Base-by-base conservation (phyloP, 371 early-diverging fungal species). In the Mortierella sp. region DNA sequence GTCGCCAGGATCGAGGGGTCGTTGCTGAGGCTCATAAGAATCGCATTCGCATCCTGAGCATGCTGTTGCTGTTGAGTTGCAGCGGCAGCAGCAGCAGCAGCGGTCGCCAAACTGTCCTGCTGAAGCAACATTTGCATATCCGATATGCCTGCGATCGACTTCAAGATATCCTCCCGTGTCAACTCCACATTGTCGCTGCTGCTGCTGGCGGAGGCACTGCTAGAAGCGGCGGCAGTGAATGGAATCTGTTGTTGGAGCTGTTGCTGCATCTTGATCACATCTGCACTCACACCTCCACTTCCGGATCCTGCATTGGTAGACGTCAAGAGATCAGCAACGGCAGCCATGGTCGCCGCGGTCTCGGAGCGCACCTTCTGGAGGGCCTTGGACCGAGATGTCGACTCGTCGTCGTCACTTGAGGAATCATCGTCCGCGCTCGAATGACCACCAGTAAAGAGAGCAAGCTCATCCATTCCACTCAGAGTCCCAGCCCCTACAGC, bases 1-100 rank as follows among this genome's bases (percentile, higher is more conserved):
- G 81, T 81, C 26, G 81, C 81, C 48, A 81, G 63, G 24, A 81
- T 65, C 5, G 80, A 80, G 55, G 81, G 77, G 70, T 77, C 76
- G 54, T 76, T 68, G 60, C 74, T 74, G 34, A 81, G 48, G 52
- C 52, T 81, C 70, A 77, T 70, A 34, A 81, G 44, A 19, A 80
- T 76, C 13, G 71, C 52, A 7, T 70, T 71, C 16, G 75, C 76
- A 21, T 70, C 76, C 6, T 70, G 45, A 4, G 55, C 47, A 19
- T 31, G 42, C 26, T 70, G 68, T 3, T 42, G 63, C 3, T 52
- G 63, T 16, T 38, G 42, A 57, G 47, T 16, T 78, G 44, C 75
- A 3, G 48, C n/a, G 16, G 73, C 42, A 28, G 45, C 52, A 34
- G 38, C 60, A n/a, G 74, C 38, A 31, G 70, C 28, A 10, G 34